phyloP scores from a whole-genome alignment of 2,329 filamentous ascomycete genomes.

The Aschersonia sp. region DNA sequence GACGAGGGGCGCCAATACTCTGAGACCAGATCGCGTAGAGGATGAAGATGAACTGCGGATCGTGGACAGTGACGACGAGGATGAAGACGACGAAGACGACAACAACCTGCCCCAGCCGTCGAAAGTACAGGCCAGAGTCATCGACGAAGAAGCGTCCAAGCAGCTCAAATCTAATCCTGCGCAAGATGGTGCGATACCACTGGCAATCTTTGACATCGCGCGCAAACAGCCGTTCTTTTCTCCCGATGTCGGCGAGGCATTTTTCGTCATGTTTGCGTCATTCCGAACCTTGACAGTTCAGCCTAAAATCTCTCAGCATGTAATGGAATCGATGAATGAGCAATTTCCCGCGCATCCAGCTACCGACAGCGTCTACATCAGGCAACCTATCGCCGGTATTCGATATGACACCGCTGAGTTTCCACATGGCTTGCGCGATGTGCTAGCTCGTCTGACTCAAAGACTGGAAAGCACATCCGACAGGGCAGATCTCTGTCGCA shows the following conservation, averaged over 20 bases:
- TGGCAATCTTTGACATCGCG: slow-evolving; percentile 80
- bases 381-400: slow-evolving; percentile 54
- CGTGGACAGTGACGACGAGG: slow-evolving; percentile 29
- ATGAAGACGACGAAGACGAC: slow-evolving; percentile 27
- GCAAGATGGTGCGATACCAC: slow-evolving; percentile 81
- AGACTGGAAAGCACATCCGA: slow-evolving; percentile 30
- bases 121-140: slow-evolving; percentile 25
- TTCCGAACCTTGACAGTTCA: slow-evolving; percentile 56
- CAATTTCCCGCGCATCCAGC: slow-evolving; percentile 44
- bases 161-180: slow-evolving; percentile 63
- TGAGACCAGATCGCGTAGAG: slow-evolving; percentile 32
- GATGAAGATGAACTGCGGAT: slow-evolving; percentile 32
- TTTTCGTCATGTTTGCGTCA: slow-evolving; percentile 64
- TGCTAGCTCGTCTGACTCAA: slow-evolving; percentile 46
- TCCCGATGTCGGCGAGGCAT: slow-evolving; percentile 51
- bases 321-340: slow-evolving; percentile 49
- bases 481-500: slow-evolving; percentile 28
- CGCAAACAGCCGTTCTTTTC: slow-evolving; percentile 63
- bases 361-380: slow-evolving; percentile 57
- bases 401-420: slow-evolving; percentile 52
- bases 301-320: slow-evolving; percentile 54
- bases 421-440: slow-evolving; percentile 52
- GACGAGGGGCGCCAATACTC: slow-evolving; percentile 26
- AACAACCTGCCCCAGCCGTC: slow-evolving; percentile 30
- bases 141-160: slow-evolving; percentile 28